Conservation (phyloP, 2,329 filamentous ascomycete species). For the Arachnomyces sp. region DNA sequence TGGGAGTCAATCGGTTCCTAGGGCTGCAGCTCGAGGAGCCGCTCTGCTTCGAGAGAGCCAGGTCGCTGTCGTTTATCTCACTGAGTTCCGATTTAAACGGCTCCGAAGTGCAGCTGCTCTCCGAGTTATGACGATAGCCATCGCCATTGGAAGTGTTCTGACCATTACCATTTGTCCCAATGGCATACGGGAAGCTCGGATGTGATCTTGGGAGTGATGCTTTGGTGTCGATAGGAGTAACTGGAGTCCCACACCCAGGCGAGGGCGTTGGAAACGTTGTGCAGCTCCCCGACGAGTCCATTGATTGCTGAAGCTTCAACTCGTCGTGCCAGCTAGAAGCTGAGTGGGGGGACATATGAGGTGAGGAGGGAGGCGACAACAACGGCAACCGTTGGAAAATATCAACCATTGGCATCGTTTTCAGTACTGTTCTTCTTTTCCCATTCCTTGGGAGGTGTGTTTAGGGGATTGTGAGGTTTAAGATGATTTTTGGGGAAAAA, state of each 20-base stretch:
- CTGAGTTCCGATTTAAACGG: neutral
- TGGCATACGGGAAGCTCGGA: conserved; percentile 1
- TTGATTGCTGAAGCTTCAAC: neutral
- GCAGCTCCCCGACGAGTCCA: neutral
- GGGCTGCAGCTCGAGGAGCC: neutral
- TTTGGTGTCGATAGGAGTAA: neutral
- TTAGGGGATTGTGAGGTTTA: neutral
- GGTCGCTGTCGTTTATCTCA: neutral
- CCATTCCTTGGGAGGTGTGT: neutral
- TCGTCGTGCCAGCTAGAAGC: conserved; percentile 6
- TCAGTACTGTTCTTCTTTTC: conserved; percentile 1
- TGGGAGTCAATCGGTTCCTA: conserved; percentile 3
- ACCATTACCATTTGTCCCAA: too few species aligned
- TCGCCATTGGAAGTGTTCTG: too few species aligned
- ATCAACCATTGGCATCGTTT: conserved; percentile 5
- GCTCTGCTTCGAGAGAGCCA: conserved; percentile 1
- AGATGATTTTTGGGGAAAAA: neutral
- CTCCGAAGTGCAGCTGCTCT: neutral
- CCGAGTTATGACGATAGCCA: too few species aligned
- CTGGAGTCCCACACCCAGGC: neutral
- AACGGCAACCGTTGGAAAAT: conserved; percentile 2
- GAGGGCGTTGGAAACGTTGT: neutral
- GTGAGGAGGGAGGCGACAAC: neutral
- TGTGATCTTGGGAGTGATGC: conserved; percentile 2
- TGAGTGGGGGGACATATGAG: conserved; percentile 4